Base-by-base conservation (phyloP, 768 basidiomycete species). In the Tremella mesenterica region DNA sequence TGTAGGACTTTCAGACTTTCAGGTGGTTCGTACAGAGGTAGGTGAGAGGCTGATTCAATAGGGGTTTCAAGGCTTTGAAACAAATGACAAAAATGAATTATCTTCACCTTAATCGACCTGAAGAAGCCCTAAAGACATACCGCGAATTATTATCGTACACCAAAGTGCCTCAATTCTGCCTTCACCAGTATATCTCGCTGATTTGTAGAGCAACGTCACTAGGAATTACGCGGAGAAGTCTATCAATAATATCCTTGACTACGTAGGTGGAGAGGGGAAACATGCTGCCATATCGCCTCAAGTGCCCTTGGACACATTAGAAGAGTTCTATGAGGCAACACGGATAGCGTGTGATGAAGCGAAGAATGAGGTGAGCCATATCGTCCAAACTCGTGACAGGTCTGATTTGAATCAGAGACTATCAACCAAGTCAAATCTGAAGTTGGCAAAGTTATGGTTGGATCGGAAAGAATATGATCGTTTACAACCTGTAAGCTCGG, bases 21-120 rank as follows among this genome's bases (percentile, higher is more conserved):
- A 28, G 8, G 10, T 38, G 6, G 2, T n/a, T n/a, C n/a, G n/a
- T n/a, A n/a, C n/a, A n/a, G n/a, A n/a, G n/a, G n/a, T n/a, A n/a
- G n/a, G 14, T 26, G 30, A 3, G 16, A n/a, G 38, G 48, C 43
- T 50, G 38, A 58, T 53, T 14, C 4, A 10, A 31, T 64, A 96
- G 92, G 93, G 95, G 92, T 1, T 99, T 99, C 81, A 99, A 99
- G 73, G 88, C 92, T 4, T 79, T 99, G 55, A 99, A 99, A 67
- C 95, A 99, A 66, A 88, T 86, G 47, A 96, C 92, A 16, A 99
- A 99, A 73, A 77, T 96, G 48, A 81, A 92, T 51, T 99, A 86
- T 72, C 79, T 93, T 47, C 77, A 75, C 21, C 79, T 91, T 25
- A 80, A 82, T 61, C 78, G 88, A 67, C 90, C 91, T 20, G 79